Base-by-base conservation (phyloP, 352 stramenopile genomes). In the Phytophthora pistaciae region DNA sequence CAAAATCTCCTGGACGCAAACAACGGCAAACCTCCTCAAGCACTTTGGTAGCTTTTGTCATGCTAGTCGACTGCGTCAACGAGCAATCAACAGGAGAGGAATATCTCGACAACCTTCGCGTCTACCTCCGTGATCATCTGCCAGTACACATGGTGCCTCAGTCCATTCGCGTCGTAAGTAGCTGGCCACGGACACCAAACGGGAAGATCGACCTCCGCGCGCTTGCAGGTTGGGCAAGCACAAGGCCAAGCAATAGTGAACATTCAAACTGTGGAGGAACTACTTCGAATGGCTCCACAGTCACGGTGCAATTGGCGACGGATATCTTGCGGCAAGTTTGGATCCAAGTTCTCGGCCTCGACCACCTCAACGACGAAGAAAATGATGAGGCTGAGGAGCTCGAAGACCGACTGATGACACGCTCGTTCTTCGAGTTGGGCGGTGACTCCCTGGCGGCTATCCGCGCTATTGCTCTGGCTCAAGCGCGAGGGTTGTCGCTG, bases 131-230 rank as follows among this genome's bases (percentile, higher is more conserved):
- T 11, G 38, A 70, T 14, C 71, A 71, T 21, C 66, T 95, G 5
- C 83, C 88, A 4, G 58, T 74, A 0, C 86, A 95, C 64, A 95
- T 95, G 88, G 76, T 93, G 0, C 88, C 88, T 23, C 66, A 81
- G 5, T 77, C 81, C 50, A 77, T 91, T 27, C 58, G 78, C 5
- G 23, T 80, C 18, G 63, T 94, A 14, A 67, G 72, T 18, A 29
- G 64, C 21, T 84, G 90, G 75, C 87, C 89, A 18, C 75, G 88
- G 0, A 94, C 82, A 14, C 77, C 83, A 0, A 96, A 95, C 50
- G 88, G 87, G 6, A 96, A 96, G 54, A 74, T 96, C 9, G 77
- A 92, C 68, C 60, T 86, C 1, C 68, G 79, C 20, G 77, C 74
- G 5, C 66, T 96, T 7, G 74, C 65, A 3, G 40, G 5, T 10